Base-by-base conservation (phyloP, 768 basidiomycete genomes). In the Hypholoma sublateritium region DNA sequence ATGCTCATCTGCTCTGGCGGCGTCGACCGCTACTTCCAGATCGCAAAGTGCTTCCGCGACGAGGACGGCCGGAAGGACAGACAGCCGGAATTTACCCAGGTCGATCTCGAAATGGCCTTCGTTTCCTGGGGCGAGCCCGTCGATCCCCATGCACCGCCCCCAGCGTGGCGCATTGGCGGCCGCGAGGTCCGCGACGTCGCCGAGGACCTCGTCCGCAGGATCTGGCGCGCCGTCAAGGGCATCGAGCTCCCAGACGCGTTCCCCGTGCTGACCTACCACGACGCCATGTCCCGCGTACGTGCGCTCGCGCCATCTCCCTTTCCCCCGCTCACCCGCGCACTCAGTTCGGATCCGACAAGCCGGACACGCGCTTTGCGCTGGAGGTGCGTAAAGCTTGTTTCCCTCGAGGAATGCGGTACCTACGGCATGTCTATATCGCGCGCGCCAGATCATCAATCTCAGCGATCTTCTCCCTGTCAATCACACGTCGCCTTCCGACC, bases 101-200 rank as follows among this genome's bases (percentile, higher is more conserved):
- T 98, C 59, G 95, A 98, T 84, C 72, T 98, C 59, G 95, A 98
- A 74, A 95, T 97, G 91, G 93, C 90, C 2, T 98, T 90, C 72
- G 87, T 95, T 16, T 88, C 89, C 7, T 97, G 95, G 86, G 88
- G 88, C 28, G 63, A 70, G 50, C 51, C 67, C 43, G 61, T 67
- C 32, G 43, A 61, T 7, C 37, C 53, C 22, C 41, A 37, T 12
- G 41, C 43, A 25, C 48, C 54, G 25, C 57, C 62, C 49, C 52
- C 61, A 42, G 50, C 59, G 9, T 98, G 95, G 95, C 78, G 85
- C 51, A 95, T 98, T 53, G 95, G 95, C 21, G 95, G 93, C 16
- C 69, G 69, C 22, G 86, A 97, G 77, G 87, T 98, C 42, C 86
- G 91, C 68, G 76, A 84, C 59, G 80, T 91, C 42, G 81, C 93